Base-by-base conservation (phyloP, 805 yeast genomes). In the Candida khao-thaluensis region DNA sequence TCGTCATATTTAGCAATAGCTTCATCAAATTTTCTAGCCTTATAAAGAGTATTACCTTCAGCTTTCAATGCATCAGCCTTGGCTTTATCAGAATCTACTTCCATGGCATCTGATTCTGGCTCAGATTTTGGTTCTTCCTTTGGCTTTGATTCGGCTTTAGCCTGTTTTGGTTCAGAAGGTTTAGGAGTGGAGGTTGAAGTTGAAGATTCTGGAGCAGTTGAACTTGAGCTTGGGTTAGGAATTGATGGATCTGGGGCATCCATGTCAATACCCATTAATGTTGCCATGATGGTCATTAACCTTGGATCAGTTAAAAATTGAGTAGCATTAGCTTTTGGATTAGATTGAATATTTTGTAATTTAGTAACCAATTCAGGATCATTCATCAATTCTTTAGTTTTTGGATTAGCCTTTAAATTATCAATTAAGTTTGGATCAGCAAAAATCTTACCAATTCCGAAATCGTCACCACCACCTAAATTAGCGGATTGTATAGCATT, bases 11-110 rank as follows among this genome's bases (percentile, higher is more conserved):
- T 71, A 41, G 69, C 87, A 59, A 93, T 91, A 30, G 99, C 99
- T 56, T 84, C 95, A 57, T 88, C 96, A 51, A 93, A 93, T 56
- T 89, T 73, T 60, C 84, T 85, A 49, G 81, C 71, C 66, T 93
- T 93, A 75, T 93, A 93, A 33, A 85, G 70, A 35, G 75, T 71
- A 67, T 93, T 93, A 48, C 97, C 99, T 61, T 81, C 78, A 4
- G 85, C 84, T 62, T 93, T 93, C 44, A 76, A 81, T 11, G 69
- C 74, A 47, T 81, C 85, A 23, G 95, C 90, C 38, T 69, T 66
- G 3, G 56, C 66, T 54, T 76, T 77, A 27, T 51, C 59, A 30
- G 48, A 53, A 22, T 64, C 57, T 27, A 60, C 69, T 43, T 60
- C 59, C 72, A 66, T 66, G 38, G 17, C 53, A 17, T 37, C 35